Conservation (phyloP, 352 stramenopile genomes). For the Elongisporangium undulatum region DNA sequence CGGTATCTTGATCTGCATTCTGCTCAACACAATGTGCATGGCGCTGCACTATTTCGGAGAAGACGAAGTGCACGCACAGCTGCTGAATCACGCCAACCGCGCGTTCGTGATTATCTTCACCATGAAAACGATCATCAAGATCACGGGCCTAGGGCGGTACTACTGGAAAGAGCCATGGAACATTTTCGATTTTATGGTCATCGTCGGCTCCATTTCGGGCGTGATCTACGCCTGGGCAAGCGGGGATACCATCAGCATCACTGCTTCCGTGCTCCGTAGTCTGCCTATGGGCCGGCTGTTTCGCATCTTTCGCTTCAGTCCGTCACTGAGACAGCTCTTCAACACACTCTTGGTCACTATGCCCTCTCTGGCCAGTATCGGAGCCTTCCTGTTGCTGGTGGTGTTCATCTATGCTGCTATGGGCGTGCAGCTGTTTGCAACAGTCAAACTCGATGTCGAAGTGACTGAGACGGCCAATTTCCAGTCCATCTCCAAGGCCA, state of each 20-base stretch:
- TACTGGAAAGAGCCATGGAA: constrained; percentile 77
- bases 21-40: constrained; percentile 76
- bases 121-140: constrained; percentile 67
- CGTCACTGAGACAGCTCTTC: constrained; percentile 69
- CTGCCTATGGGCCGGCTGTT: constrained; percentile 68
- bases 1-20: constrained; percentile 66
- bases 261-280: constrained; percentile 53
- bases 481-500: constrained; percentile 60
- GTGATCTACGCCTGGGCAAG: constrained; percentile 26
- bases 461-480: constrained; percentile 79
- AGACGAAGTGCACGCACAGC: constrained; percentile 27
- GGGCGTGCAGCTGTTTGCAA: constrained; percentile 84
- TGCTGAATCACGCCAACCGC: constrained; percentile 60
- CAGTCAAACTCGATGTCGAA: constrained; percentile 43
- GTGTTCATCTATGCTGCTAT: constrained; percentile 88
- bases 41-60: constrained; percentile 72
- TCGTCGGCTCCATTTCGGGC: constrained; percentile 24
- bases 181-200: constrained; percentile 62
- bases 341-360: constrained; percentile 79
- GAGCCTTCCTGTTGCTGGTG: constrained; percentile 72
- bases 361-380: constrained; percentile 77
- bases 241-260: constrained; percentile 18
- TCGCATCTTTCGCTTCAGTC: constrained; percentile 50
- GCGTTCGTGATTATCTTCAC: constrained; percentile 72
- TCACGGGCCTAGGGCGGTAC: constrained; percentile 44